Percentiles rank a stretch among this genome's conserved stretches.
Conservation (phyloP, 257 asterid species). For the Ocimum tenuiflorum region DNA sequence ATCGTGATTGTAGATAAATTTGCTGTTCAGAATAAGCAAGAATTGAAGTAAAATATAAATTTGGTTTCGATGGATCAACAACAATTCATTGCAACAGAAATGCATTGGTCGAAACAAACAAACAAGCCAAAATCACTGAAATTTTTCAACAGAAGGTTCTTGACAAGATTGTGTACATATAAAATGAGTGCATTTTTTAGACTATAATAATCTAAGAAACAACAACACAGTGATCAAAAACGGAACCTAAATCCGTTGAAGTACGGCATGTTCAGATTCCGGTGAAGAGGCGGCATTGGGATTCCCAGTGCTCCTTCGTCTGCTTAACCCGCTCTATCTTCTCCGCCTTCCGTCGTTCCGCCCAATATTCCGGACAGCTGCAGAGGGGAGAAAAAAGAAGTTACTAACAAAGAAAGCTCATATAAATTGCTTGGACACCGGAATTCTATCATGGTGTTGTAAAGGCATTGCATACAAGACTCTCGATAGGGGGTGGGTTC, state of each 20-base stretch:
- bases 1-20: background rate
- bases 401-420: background rate
- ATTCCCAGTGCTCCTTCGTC: constrained; percentile 90
- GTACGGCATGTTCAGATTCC: constrained; percentile 33
- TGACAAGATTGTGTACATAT: background rate
- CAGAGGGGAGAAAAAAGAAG: background rate
- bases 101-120: background rate
- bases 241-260: no score
- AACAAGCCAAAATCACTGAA: background rate
- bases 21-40: background rate
- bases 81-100: no score
- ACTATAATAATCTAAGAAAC: no score
- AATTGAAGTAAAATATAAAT: background rate
- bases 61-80: no score
- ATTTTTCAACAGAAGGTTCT: background rate
- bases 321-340: constrained; percentile 63
- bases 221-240: no score
- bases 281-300: constrained; percentile 57
- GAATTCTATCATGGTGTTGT: no score
- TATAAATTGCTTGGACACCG: no score
- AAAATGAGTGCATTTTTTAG: background rate
- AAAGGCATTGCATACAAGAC: no score
- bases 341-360: constrained; percentile 57
- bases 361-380: constrained; percentile 85
- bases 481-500: no score